phyloP scores from a whole-genome alignment of 2,329 filamentous ascomycete genomes.

The Ceratocystis variospora region DNA sequence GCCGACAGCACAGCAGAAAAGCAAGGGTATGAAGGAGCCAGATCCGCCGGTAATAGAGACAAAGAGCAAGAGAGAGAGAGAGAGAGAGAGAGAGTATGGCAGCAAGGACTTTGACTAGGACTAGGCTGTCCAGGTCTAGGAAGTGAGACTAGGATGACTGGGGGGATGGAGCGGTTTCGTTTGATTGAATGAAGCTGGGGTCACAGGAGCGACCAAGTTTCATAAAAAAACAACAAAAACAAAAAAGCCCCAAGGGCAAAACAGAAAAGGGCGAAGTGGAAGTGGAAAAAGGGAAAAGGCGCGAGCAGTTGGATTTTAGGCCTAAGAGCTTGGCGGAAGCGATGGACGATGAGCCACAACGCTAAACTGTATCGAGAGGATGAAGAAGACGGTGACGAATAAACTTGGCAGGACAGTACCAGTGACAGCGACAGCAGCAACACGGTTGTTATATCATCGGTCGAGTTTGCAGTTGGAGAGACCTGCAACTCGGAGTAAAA shows the following conservation, averaged over 20 bases:
- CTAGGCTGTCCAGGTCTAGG: background rate
- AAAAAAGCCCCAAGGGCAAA: slow-evolving; percentile 9
- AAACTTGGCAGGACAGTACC: background rate
- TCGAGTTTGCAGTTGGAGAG: background rate
- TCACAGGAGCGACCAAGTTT: background rate
- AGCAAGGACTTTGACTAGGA: background rate
- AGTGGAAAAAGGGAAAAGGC: background rate
- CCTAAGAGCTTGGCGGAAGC: background rate
- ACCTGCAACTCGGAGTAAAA: background rate
- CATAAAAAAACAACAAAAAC: slow-evolving; percentile 1
- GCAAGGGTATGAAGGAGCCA: too few relatives aligned
- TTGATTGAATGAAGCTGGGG: background rate
- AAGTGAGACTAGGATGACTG: background rate
- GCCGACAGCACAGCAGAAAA: too few relatives aligned
- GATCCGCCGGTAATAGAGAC: background rate
- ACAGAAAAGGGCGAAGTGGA: background rate
- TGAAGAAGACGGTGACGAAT: background rate
- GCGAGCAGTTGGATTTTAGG: background rate
- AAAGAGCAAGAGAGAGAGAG: background rate
- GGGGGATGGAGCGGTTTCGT: background rate
- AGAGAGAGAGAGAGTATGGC: background rate
- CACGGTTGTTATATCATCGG: background rate
- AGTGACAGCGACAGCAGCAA: background rate
- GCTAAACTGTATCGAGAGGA: background rate
- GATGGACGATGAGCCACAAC: background rate